phyloP scores from a whole-genome alignment of 2,329 filamentous ascomycete species.

The Cordyceps tenuipes region DNA sequence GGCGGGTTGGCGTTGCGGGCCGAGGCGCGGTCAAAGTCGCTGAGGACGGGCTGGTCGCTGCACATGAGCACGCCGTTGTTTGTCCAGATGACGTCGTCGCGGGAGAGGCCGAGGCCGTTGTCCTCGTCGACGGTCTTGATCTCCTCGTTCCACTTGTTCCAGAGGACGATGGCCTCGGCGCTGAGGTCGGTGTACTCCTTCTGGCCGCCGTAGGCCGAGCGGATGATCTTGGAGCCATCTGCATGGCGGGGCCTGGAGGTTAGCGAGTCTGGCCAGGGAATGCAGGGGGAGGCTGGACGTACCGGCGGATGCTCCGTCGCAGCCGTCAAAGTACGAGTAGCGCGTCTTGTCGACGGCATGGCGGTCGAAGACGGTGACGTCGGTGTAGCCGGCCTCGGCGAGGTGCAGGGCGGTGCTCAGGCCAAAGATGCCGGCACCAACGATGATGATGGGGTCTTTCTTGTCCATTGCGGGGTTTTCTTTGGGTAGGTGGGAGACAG shows the following conservation, averaged over 20 bases:
- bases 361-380: slow-evolving; percentile 40
- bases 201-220: slow-evolving; percentile 31
- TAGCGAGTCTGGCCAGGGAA: not conserved
- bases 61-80: slow-evolving; percentile 25
- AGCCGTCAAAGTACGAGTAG: slow-evolving; percentile 34
- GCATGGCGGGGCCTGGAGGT: not conserved
- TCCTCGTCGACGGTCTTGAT: slow-evolving; percentile 24
- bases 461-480: not conserved
- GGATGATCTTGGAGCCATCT: slow-evolving; percentile 32
- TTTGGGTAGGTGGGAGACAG: too few relatives aligned
- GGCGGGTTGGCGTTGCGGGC: not conserved
- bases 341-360: slow-evolving; percentile 31
- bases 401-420: slow-evolving; percentile 27
- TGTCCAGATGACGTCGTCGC: slow-evolving; percentile 22
- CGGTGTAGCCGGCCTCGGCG: slow-evolving; percentile 31
- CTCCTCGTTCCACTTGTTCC: slow-evolving; percentile 38
- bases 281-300: not conserved
- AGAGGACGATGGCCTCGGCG: slow-evolving; percentile 31
- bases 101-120: not conserved
- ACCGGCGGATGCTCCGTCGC: slow-evolving; percentile 36
- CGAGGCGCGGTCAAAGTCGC: not conserved
- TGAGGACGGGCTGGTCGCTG: not conserved
- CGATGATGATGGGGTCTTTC: not conserved
- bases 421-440: slow-evolving; percentile 19
- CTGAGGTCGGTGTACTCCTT: slow-evolving; percentile 38